These are phyloP conservation scores for Cardiospermum halicacabum DNA, from an alignment of 345 rosid genomes.

Conservation along the genomic window DNA sequence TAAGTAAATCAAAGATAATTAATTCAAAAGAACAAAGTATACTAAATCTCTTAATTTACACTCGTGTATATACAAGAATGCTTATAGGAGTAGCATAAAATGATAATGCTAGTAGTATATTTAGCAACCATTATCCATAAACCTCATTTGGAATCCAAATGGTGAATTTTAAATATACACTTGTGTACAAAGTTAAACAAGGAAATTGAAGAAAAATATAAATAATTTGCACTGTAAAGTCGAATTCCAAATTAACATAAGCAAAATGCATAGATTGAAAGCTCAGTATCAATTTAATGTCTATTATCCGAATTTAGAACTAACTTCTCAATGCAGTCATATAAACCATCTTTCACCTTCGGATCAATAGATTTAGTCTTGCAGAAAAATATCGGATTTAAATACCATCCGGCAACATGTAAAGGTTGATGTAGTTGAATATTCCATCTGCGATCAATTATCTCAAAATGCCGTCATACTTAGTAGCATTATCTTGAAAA, in stretches of 20 bases:
- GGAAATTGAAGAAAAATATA: neutral
- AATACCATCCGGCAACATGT: too few relatives aligned
- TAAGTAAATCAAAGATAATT: conserved; percentile 20
- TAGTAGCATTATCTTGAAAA: too few relatives aligned
- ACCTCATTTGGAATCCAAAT: conserved; percentile 90
- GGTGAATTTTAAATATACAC: conserved; percentile 92
- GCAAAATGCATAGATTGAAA: too few relatives aligned
- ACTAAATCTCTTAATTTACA: conserved; percentile 1
- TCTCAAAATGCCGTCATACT: too few relatives aligned
- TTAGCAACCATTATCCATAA: conserved; percentile 99
- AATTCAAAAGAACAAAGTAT: conserved; percentile 1
- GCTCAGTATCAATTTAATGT: too few relatives aligned
- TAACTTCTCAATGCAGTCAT: too few relatives aligned
- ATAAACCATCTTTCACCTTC: too few relatives aligned
- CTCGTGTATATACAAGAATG: neutral
- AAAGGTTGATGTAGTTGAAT: too few relatives aligned
- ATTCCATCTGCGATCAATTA: too few relatives aligned
- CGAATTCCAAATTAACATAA: neutral
- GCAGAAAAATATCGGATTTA: too few relatives aligned
- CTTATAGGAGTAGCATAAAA: conserved; percentile 92
- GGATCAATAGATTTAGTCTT: too few relatives aligned
- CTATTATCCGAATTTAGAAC: too few relatives aligned
- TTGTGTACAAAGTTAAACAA: conserved; percentile 54
- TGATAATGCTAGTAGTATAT: conserved; percentile 97
- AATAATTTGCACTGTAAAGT: neutral